Evolutionary conservation across 345 rosid species (phyloP), one percentile per base, ranked within the genome.

Genomic region (Corchorus capsularis): DNA sequence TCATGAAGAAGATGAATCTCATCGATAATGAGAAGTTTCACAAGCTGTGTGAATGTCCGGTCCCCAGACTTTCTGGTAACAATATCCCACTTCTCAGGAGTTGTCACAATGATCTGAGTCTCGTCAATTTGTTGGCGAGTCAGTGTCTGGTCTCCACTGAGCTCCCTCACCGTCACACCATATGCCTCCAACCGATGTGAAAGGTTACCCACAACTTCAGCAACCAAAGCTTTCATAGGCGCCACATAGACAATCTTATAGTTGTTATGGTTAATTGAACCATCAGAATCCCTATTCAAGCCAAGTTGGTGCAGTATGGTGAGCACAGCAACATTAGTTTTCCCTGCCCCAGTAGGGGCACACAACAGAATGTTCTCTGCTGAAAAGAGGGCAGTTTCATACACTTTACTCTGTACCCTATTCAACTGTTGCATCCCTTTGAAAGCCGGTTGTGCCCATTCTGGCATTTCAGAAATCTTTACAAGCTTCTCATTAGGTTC

Each of bases 211-310:
- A 93, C 98, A 67, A 93, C 90, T 82, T 96, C 99, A 46, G 98
- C 99, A 73, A 96, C 99, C 77, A 96, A 93, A 72, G 99, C 99
- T 82, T 96, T 96, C 98, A 96, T 96, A n/a, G 99, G 99, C 49
- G 99, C 99, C 82, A 93, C 99, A 76, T 96, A 96, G 45, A 96
- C 96, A 79, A 96, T 88, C 89, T 96, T 96, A 79, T 91, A 96
- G 78, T 85, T 81, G 75, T 82, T 80, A 76, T 93, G 94, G 79
- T 91, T 87, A 78, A 83, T 85, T 27, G 97, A 85, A 77, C 96
- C 96, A 81, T 96, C 98, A 0, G 83, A 8, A 35, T 87, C 85
- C 87, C 72, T 85, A 77, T 87, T 82, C 79, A 87, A 75, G 34
- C 82, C 94, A 78, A 96, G 85, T 79, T 93, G 98, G 90, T 93